phyloP scores from a whole-genome alignment of 163 green algal species.

The Chlamydomonas reinhardtii region DNA sequence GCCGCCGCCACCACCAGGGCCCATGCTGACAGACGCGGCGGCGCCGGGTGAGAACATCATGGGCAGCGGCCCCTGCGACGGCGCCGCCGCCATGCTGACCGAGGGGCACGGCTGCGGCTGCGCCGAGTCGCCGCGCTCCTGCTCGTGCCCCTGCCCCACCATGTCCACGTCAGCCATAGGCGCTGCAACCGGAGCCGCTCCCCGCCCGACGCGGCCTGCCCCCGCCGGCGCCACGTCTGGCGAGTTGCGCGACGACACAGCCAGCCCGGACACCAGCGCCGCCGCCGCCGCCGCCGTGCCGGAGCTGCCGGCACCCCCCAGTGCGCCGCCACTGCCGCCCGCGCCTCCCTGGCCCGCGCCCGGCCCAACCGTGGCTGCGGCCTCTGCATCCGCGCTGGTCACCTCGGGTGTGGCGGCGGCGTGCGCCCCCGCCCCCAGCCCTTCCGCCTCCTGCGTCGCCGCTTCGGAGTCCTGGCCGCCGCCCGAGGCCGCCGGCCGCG shows the following conservation, averaged over 20 bases:
- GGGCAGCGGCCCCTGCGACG: not conserved
- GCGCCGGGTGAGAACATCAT: conserved; percentile 1
- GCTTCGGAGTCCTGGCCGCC: conserved; percentile 28
- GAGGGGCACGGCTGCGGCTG: too few species aligned
- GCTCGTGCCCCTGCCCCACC: too few species aligned
- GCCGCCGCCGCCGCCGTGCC: conserved; percentile 3
- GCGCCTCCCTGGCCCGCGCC: too few species aligned
- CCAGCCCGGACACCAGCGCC: conserved; percentile 39
- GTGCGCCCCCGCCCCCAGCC: not conserved
- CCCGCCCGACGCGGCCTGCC: too few species aligned
- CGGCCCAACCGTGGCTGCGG: too few species aligned
- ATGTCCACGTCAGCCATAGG: conserved; percentile 36
- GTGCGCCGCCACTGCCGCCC: not conserved
- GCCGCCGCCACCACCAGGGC: not conserved
- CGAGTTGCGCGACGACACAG: conserved; percentile 33
- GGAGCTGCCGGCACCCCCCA: not conserved
- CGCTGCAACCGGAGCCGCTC: too few species aligned
- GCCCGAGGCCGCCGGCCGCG: not conserved
- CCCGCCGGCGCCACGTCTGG: not conserved
- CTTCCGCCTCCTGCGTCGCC: conserved; percentile 8
- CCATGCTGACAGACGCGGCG: conserved; percentile 21
- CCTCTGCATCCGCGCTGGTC: conserved; percentile 20
- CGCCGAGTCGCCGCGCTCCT: not conserved
- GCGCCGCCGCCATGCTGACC: not conserved
- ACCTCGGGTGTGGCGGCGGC: conserved; percentile 28